Evolutionary conservation across 768 basidiomycete genomes (phyloP).

Genomic region (Hericium coralloides): DNA sequence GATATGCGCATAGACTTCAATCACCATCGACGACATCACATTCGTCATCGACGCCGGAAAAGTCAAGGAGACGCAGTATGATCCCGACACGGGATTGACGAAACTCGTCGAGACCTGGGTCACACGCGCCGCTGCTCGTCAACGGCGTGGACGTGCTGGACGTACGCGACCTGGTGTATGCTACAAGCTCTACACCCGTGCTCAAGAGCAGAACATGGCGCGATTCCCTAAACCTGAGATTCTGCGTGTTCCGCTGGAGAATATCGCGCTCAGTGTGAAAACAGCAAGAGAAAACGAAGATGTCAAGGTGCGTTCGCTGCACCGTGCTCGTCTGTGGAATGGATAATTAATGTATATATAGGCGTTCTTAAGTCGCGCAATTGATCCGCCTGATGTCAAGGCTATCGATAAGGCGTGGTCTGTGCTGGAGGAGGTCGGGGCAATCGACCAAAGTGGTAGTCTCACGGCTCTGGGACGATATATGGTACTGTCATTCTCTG

Average conservation of each 20-base stretch:
- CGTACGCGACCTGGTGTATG: conserved; percentile 76
- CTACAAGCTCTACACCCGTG: conserved; percentile 80
- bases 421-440: conserved; percentile 69
- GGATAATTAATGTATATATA: conserved; percentile 16
- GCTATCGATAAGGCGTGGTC: conserved; percentile 74
- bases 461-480: conserved; percentile 80
- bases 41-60: conserved; percentile 82
- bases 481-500: conserved; percentile 36
- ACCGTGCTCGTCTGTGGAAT: neutral
- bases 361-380: conserved; percentile 62
- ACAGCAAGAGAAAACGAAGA: conserved; percentile 69
- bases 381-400: conserved; percentile 71
- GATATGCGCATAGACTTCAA: conserved; percentile 51
- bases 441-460: conserved; percentile 50
- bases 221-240: conserved; percentile 83
- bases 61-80: conserved; percentile 75
- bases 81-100: conserved; percentile 64
- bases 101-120: conserved; percentile 74
- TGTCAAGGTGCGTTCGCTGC: conserved; percentile 43
- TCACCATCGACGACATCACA: conserved; percentile 84
- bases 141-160: conserved; percentile 85
- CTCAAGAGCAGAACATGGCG: conserved; percentile 59
- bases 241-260: conserved; percentile 77
- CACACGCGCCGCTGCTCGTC: conserved; percentile 69
- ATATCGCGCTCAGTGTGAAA: conserved; percentile 74